A percentile compares a stretch with the other conserved stretches of the same genome.
Evolutionary conservation across 371 early-diverging fungal species (phyloP).

Genomic region (Mortierella sp.): DNA sequence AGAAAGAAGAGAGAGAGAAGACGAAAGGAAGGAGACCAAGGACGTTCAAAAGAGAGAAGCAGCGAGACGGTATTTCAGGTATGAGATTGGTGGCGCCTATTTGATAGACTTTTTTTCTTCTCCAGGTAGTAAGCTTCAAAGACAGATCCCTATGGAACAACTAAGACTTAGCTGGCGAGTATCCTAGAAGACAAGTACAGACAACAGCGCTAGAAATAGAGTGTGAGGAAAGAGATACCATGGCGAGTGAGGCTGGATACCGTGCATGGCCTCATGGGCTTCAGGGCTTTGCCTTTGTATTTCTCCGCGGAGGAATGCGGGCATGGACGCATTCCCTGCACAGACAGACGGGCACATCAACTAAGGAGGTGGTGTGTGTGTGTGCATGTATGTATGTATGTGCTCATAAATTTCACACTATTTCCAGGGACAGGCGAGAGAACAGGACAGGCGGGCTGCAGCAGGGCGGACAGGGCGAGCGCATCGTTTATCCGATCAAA

Average conservation of each 20-base stretch:
- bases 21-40: background rate
- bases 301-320: background rate
- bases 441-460: background rate
- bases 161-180: too few relatives aligned
- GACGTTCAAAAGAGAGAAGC: background rate
- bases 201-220: background rate
- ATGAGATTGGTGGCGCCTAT: conserved; percentile 1
- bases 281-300: background rate
- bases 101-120: background rate
- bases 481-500: background rate
- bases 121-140: background rate
- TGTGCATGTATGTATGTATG: background rate
- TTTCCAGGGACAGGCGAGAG: background rate
- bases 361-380: background rate
- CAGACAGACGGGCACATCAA: background rate
- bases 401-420: background rate
- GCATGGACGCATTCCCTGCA: background rate
- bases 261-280: conserved; percentile 4
- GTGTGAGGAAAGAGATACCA: background rate
- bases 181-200: background rate
- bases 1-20: background rate
- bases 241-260: conserved; percentile 7
- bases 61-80: background rate
- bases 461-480: background rate
- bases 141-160: background rate